A percentile compares a stretch with the other conserved stretches of the same genome.
These are phyloP conservation scores for Tanacetum coccineum DNA, from an alignment of 129 eudicot genomes.

Conservation along the genomic window DNA sequence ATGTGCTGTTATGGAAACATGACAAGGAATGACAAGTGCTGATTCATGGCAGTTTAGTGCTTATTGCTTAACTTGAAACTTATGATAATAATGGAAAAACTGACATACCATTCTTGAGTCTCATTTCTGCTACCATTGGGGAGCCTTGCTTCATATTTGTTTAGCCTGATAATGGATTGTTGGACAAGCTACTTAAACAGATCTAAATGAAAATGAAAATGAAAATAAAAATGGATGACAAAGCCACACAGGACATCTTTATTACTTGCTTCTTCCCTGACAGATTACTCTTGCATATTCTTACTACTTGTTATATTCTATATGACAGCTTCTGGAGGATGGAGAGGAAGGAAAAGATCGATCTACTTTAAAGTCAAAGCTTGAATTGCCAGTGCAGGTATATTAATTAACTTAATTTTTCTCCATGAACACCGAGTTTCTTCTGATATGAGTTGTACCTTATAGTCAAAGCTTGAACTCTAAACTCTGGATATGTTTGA, in stretches of 20 bases:
- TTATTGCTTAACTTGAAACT: slow-evolving; percentile 3
- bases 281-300: slow-evolving; percentile 7
- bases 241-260: background rate
- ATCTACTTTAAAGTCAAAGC: slow-evolving; percentile 79
- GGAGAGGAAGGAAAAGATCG: slow-evolving; percentile 89
- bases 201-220: slow-evolving; percentile 21
- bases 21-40: background rate
- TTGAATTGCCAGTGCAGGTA: slow-evolving; percentile 96
- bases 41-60: background rate
- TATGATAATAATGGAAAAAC: background rate
- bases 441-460: slow-evolving; percentile 1
- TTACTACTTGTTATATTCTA: slow-evolving; percentile 10
- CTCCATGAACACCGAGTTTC: background rate
- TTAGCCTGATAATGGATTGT: background rate
- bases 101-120: background rate
- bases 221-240: slow-evolving; percentile 7
- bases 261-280: slow-evolving; percentile 10
- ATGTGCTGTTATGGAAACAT: slow-evolving; percentile 13
- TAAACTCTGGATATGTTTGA: slow-evolving; percentile 13
- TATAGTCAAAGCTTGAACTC: too few species aligned
- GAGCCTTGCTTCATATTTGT: slow-evolving; percentile 7
- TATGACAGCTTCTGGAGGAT: slow-evolving; percentile 76
- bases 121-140: background rate
- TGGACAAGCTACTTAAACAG: slow-evolving; percentile 4
- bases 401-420: slow-evolving; percentile 10